A percentile compares a stretch with the other conserved stretches of the same genome.
These are phyloP conservation scores for Ceratocystis destructans DNA, from an alignment of 2,329 filamentous ascomycete genomes.

Conservation along the genomic window DNA sequence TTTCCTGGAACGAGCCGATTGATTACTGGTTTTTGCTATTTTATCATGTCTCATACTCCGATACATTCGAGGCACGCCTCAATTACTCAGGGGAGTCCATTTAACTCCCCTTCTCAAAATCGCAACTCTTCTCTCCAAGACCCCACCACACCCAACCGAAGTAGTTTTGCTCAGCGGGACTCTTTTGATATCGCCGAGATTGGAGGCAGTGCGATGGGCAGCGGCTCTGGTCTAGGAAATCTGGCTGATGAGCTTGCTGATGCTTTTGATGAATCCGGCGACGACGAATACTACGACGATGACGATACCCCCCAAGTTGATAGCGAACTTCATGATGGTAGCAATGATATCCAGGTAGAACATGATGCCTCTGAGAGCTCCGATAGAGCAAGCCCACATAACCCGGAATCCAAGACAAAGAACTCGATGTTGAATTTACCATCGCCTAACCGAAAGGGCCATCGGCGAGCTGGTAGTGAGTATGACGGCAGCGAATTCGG, in stretches of 20 bases:
- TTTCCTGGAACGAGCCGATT: neutral
- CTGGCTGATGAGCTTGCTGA: slow-evolving; percentile 70
- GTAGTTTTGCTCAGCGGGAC: slow-evolving; percentile 37
- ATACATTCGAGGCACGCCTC: slow-evolving; percentile 47
- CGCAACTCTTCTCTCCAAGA: slow-evolving; percentile 38
- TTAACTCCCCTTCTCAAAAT: slow-evolving; percentile 16
- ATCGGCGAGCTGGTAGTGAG: slow-evolving; percentile 41
- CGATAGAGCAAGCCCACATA: slow-evolving; percentile 7
- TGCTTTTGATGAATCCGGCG: slow-evolving; percentile 52
- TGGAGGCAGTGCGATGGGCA: slow-evolving; percentile 26
- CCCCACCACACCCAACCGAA: slow-evolving; percentile 34
- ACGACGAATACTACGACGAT: slow-evolving; percentile 39
- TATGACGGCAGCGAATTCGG: slow-evolving; percentile 66
- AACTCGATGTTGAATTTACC: slow-evolving; percentile 34
- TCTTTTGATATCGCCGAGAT: slow-evolving; percentile 35
- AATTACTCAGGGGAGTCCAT: slow-evolving; percentile 30
- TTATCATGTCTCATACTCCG: slow-evolving; percentile 38
- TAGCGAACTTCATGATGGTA: slow-evolving; percentile 23
- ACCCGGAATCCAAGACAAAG: slow-evolving; percentile 24
- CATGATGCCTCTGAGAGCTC: slow-evolving; percentile 10
- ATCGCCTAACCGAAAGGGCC: slow-evolving; percentile 31
- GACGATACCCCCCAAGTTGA: slow-evolving; percentile 26
- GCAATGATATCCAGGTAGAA: neutral
- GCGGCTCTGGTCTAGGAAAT: slow-evolving; percentile 53
- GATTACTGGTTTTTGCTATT: no score